phyloP scores from a whole-genome alignment of 1,139 yeast species.

The Magnusiomyces suaveolens region DNA sequence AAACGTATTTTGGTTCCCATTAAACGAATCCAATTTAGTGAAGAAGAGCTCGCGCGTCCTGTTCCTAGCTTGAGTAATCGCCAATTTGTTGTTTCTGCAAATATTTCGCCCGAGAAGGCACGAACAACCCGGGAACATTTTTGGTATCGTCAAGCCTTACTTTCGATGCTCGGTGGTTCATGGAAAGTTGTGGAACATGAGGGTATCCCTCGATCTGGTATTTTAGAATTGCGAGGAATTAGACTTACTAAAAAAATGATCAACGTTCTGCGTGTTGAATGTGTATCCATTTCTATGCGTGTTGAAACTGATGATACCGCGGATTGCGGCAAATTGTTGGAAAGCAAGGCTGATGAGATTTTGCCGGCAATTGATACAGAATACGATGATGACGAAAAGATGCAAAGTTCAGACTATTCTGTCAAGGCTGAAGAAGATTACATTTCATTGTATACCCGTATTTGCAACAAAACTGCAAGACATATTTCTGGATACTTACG shows the following conservation, averaged over 20 bases:
- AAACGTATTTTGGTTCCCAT: slow-evolving; percentile 62
- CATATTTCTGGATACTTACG: slow-evolving; percentile 50
- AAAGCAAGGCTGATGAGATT: background rate
- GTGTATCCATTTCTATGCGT: slow-evolving; percentile 34
- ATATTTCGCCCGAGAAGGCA: slow-evolving; percentile 47
- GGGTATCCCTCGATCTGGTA: slow-evolving; percentile 40
- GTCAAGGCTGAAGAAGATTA: slow-evolving; percentile 35
- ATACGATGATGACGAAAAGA: slow-evolving; percentile 10
- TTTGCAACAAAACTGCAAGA: slow-evolving; percentile 38
- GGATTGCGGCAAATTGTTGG: background rate
- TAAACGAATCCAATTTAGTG: slow-evolving; percentile 41
- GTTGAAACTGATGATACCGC: background rate
- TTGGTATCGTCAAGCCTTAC: slow-evolving; percentile 67
- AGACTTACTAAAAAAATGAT: slow-evolving; percentile 43
- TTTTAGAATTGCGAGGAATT: slow-evolving; percentile 55
- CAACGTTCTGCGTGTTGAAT: slow-evolving; percentile 40
- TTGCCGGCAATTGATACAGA: slow-evolving; percentile 19
- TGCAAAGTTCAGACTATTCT: background rate
- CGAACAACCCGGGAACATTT: slow-evolving; percentile 48
- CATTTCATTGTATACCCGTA: slow-evolving; percentile 40
- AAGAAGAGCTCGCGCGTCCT: slow-evolving; percentile 39
- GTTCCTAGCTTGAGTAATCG: slow-evolving; percentile 71
- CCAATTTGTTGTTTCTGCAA: slow-evolving; percentile 61
- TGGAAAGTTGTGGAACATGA: slow-evolving; percentile 42
- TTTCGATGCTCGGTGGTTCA: slow-evolving; percentile 48